phyloP scores from a whole-genome alignment of 2,329 filamentous ascomycete species.

The Trichophyton mentagrophytes region DNA sequence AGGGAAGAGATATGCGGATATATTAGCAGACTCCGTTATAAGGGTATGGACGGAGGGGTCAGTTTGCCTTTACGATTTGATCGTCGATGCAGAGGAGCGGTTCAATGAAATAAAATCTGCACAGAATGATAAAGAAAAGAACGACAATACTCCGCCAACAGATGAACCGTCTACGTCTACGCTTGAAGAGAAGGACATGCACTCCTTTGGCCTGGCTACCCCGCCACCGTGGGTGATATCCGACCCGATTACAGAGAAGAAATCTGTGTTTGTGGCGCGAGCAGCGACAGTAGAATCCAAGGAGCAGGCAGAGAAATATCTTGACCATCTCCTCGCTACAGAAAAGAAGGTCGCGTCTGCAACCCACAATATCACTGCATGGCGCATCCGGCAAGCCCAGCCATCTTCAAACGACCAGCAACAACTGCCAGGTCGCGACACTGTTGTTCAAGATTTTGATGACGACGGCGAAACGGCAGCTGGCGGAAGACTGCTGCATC shows the following conservation, averaged over 20 bases:
- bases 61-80: constrained; percentile 82
- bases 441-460: constrained; percentile 74
- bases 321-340: constrained; percentile 63
- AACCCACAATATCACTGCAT: constrained; percentile 92
- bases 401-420: constrained; percentile 6
- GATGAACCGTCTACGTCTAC: constrained; percentile 12
- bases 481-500: constrained; percentile 67
- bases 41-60: constrained; percentile 58
- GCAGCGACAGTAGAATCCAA: constrained; percentile 57
- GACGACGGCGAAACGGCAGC: constrained; percentile 94
- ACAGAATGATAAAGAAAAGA: background rate
- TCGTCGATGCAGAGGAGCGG: constrained; percentile 49
- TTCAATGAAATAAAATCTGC: constrained; percentile 42
- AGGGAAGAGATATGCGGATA: constrained; percentile 55
- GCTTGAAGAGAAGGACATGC: background rate
- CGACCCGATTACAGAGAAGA: constrained; percentile 62
- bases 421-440: constrained; percentile 15
- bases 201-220: constrained; percentile 5
- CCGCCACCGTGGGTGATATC: constrained; percentile 61
- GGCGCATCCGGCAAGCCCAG: constrained; percentile 53
- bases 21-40: constrained; percentile 54
- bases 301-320: constrained; percentile 54
- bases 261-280: constrained; percentile 76
- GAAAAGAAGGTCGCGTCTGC: constrained; percentile 78
- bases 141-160: background rate